Conservation (phyloP, 441 rosid genomes). For the Cnidoscolus chayamansa region DNA sequence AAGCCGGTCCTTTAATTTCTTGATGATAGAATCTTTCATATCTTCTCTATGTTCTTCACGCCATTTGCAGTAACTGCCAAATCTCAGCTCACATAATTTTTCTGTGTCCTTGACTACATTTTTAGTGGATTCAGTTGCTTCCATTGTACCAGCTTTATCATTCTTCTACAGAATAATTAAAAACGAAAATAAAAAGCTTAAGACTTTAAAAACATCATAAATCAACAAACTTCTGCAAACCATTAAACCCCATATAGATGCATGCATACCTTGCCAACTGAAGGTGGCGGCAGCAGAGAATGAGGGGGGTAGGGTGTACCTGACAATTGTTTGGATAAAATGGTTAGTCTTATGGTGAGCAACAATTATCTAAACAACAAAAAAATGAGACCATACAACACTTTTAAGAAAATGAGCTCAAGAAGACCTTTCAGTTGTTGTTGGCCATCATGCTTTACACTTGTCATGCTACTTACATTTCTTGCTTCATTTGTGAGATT, state of each 20-base stretch:
- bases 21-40: constrained; percentile 72
- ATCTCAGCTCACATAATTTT: constrained; percentile 63
- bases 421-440: constrained; percentile 41
- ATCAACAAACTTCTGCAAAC: constrained; percentile 7
- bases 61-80: constrained; percentile 96
- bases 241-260: not conserved
- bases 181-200: constrained; percentile 17
- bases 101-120: constrained; percentile 42
- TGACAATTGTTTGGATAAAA: constrained; percentile 28
- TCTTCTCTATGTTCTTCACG: constrained; percentile 68
- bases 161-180: constrained; percentile 39
- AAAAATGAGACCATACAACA: no score
- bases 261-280: constrained; percentile 44
- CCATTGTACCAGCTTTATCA: constrained; percentile 24
- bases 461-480: constrained; percentile 36
- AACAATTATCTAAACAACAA: constrained; percentile 14
- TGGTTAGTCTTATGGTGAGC: constrained; percentile 16
- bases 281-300: constrained; percentile 35
- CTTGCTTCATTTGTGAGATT: constrained; percentile 33
- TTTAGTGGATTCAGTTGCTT: constrained; percentile 23
- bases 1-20: constrained; percentile 81
- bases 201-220: constrained; percentile 22
- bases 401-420: constrained; percentile 18
- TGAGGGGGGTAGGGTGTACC: constrained; percentile 37
- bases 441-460: constrained; percentile 23